Conservation (phyloP, 495 filamentous ascomycete genomes). For the Lasiosphaeriaceae sp. region DNA sequence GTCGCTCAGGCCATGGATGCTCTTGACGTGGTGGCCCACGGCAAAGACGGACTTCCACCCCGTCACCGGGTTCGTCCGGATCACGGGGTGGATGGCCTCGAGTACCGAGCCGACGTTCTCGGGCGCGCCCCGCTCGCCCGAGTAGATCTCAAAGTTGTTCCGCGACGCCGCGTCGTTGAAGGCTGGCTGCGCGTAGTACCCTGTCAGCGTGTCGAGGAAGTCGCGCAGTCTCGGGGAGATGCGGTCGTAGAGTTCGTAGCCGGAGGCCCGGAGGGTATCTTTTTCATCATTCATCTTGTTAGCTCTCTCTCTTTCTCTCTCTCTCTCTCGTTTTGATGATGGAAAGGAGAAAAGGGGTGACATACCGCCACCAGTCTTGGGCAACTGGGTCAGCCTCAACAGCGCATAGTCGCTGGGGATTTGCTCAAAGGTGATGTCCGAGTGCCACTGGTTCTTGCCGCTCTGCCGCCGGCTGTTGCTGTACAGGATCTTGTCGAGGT, state of each 20-base stretch:
- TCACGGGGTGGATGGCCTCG: slow-evolving; percentile 62
- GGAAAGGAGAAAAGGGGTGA: slow-evolving; percentile 1
- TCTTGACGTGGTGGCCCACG: slow-evolving; percentile 55
- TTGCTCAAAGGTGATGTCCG: slow-evolving; percentile 66
- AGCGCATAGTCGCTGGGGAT: slow-evolving; percentile 63
- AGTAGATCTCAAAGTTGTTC: slow-evolving; percentile 54
- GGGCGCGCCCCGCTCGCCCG: slow-evolving; percentile 56
- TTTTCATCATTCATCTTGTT: not conserved
- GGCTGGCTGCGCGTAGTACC: slow-evolving; percentile 57
- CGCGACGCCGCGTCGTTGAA: slow-evolving; percentile 56
- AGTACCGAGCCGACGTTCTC: slow-evolving; percentile 64
- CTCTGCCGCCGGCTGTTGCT: slow-evolving; percentile 32
- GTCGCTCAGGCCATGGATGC: slow-evolving; percentile 65
- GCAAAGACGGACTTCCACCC: slow-evolving; percentile 74
- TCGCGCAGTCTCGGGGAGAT: slow-evolving; percentile 59
- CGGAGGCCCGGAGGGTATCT: slow-evolving; percentile 74
- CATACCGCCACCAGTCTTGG: slow-evolving; percentile 66
- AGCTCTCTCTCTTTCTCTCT: not conserved
- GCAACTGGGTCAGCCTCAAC: slow-evolving; percentile 57
- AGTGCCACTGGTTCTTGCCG: slow-evolving; percentile 56
- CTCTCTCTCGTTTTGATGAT: not conserved
- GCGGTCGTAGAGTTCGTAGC: slow-evolving; percentile 76
- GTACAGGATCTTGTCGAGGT: slow-evolving; percentile 31
- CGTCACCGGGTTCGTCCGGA: slow-evolving; percentile 80
- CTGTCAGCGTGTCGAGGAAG: slow-evolving; percentile 67